Base-by-base conservation (phyloP, 768 basidiomycete genomes). In the Tylopilus felleus region DNA sequence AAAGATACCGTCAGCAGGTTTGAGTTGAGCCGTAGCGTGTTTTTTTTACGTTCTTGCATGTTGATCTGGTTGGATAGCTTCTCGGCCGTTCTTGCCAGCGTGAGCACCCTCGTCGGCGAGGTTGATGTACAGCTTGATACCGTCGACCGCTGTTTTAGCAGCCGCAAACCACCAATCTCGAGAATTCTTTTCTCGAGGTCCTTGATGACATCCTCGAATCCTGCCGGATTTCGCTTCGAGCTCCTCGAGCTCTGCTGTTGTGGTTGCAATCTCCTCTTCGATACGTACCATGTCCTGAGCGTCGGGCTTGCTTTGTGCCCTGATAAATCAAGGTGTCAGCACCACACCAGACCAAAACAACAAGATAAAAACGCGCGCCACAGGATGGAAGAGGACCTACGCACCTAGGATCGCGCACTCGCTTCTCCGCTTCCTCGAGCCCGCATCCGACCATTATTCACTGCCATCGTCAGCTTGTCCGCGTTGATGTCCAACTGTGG, bases 111-210 rank as follows among this genome's bases (percentile, higher is more conserved):
- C 92, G 67, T 86, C 90, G 36, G 91, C 84, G 46, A 96, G 74
- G 51, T 84, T 83, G 71, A 98, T 92, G 64, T 90, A 83, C 47
- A 90, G 75, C 63, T 85, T 84, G 63, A 95, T 81, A 14, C 93
- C 92, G 87, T 90, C 45, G 93, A 94, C 63, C 93, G 93, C 66
- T 96, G 94, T 17, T 87, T 80, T 45, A 95, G 77, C 16, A 99
- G 77, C 58, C 82, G 84, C 19, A 94, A 86, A 23, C 96, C 97
- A 46, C 96, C 97, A 29, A 98, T 87, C 36, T 97, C 89, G 29
- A 97, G 79, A 51, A 99, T 98, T 71, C 91, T 90, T 72, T 92
- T 80, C 69, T 98, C 90, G 17, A 98, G 83, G 3, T 77, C 84
- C 64, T 88, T 82, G 75, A 99, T 95, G 39, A 86, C 88, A 9